Evolutionary conservation across 495 filamentous ascomycete species (phyloP), one percentile per base, ranked within the genome.

Genomic region (Neurospora sp.): DNA sequence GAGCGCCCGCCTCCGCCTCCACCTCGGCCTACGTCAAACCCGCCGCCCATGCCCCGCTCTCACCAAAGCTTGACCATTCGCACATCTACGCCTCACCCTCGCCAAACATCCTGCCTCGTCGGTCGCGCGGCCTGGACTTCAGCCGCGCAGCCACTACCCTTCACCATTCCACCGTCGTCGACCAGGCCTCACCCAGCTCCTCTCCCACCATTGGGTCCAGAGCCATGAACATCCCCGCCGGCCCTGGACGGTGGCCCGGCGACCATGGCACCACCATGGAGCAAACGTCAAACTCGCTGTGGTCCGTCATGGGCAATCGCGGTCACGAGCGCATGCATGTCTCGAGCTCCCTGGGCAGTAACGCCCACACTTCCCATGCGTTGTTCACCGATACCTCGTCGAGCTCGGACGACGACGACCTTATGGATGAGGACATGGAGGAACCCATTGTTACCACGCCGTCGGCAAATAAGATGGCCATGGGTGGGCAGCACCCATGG

Each of bases 91-190:
- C 92, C 65, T 93, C 93, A 4, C 85, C 85, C n/a, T 81, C 81
- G 3, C 79, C 80, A 59, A 96, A 93, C 18, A 90, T 94, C 20
- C 87, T 98, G 16, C 94, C 94, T 65, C 87, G 94, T 69, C 90
- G 94, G 69, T 96, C 93, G 7, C 89, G 94, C 35, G 94, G 94
- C 39, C 82, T 97, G 69, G 94, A 98, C 78, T 97, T 96, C 81
- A 93, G 94, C n/a, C 88, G 94, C 75, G 94, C 93, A 61, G 95
- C 94, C 72, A 98, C 96, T 5, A 97, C 94, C 75, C 87, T 99
- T 12, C 96, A 99, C 83, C 96, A 98, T 81, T 98, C 96, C 31
- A 98, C 92, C 3, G 86, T 98, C 9, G 94, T 94, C 59, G 91
- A 92, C 71, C 91, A 94, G 76, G 91, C 92, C 0, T 96, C 93